Evolutionary conservation across 371 early-diverging fungal species (phyloP).

Genomic region (Phascolomyces articulosus): DNA sequence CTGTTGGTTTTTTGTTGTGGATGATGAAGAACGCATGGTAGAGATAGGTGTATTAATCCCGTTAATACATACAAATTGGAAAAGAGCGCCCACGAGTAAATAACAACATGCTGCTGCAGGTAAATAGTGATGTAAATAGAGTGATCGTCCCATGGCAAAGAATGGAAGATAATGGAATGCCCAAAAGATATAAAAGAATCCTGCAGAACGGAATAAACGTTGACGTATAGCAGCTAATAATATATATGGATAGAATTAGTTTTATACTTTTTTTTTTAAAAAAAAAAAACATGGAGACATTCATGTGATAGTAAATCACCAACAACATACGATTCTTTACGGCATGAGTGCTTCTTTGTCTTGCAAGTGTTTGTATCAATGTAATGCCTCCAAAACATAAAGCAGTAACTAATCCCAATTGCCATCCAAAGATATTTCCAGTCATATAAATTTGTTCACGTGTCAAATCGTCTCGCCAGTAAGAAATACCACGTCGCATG

Average conservation of each 20-base stretch:
- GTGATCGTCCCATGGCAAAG: slow-evolving; percentile 92
- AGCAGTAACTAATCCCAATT: slow-evolving; percentile 58
- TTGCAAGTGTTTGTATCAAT: slow-evolving; percentile 63
- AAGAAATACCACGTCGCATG: slow-evolving; percentile 83
- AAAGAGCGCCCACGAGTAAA: slow-evolving; percentile 65
- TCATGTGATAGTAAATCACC: background rate
- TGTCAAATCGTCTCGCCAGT: slow-evolving; percentile 74
- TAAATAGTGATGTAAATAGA: slow-evolving; percentile 98
- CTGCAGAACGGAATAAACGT: slow-evolving; percentile 65
- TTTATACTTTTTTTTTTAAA: too few relatives aligned
- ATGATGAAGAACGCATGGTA: background rate
- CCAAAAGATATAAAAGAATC: slow-evolving; percentile 88
- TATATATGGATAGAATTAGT: too few relatives aligned
- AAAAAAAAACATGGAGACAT: too few relatives aligned
- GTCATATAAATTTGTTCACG: slow-evolving; percentile 90
- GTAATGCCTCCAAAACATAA: slow-evolving; percentile 57
- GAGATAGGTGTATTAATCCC: background rate
- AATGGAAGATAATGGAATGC: slow-evolving; percentile 93
- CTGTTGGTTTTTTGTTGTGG: slow-evolving; percentile 19
- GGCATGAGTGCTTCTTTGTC: slow-evolving; percentile 66
- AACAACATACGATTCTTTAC: slow-evolving; percentile 29
- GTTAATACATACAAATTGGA: slow-evolving; percentile 47
- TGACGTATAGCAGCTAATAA: slow-evolving; percentile 47
- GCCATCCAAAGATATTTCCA: slow-evolving; percentile 94
- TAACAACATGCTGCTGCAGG: slow-evolving; percentile 84